Conservation (phyloP, 768 basidiomycete genomes). For the Hortiboletus flavorubellus region DNA sequence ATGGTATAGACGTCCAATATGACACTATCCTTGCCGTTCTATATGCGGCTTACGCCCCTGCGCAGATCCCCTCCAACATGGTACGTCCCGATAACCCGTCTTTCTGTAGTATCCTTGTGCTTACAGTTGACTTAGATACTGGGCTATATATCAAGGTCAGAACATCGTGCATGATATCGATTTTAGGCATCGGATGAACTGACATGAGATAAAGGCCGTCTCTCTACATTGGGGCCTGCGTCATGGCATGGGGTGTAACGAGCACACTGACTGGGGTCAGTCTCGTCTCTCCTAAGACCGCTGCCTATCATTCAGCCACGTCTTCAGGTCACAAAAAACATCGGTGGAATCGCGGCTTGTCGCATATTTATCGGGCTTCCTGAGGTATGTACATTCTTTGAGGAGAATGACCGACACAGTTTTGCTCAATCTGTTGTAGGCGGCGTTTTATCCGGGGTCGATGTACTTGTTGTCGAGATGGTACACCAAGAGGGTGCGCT, state of each 20-base stretch:
- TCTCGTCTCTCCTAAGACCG: background rate
- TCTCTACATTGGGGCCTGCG: slow-evolving; percentile 56
- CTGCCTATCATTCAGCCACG: background rate
- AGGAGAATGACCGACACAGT: background rate
- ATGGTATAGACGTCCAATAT: slow-evolving; percentile 46
- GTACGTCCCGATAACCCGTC: slow-evolving; percentile 26
- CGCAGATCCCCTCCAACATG: slow-evolving; percentile 68
- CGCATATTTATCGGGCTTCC: slow-evolving; percentile 63
- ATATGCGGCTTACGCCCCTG: slow-evolving; percentile 58
- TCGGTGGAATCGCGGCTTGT: slow-evolving; percentile 51
- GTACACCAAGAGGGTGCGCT: slow-evolving; percentile 44
- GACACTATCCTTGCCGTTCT: slow-evolving; percentile 49
- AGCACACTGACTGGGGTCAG: slow-evolving; percentile 58
- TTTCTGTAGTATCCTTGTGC: background rate
- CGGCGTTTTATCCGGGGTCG: slow-evolving; percentile 64
- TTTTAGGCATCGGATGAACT: background rate
- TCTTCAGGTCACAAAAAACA: slow-evolving; percentile 49
- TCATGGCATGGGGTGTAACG: slow-evolving; percentile 60
- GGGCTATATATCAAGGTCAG: slow-evolving; percentile 50
- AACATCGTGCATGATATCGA: background rate
- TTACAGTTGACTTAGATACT: slow-evolving; percentile 39
- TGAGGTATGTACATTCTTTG: slow-evolving; percentile 35
- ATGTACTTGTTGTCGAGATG: slow-evolving; percentile 47
- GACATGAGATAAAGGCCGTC: slow-evolving; percentile 47
- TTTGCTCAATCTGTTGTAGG: slow-evolving; percentile 25